Percentiles rank a stretch among this genome's conserved stretches.
Conservation (phyloP, 2,329 filamentous ascomycete genomes). For the Chrysoporthe austroafricana region DNA sequence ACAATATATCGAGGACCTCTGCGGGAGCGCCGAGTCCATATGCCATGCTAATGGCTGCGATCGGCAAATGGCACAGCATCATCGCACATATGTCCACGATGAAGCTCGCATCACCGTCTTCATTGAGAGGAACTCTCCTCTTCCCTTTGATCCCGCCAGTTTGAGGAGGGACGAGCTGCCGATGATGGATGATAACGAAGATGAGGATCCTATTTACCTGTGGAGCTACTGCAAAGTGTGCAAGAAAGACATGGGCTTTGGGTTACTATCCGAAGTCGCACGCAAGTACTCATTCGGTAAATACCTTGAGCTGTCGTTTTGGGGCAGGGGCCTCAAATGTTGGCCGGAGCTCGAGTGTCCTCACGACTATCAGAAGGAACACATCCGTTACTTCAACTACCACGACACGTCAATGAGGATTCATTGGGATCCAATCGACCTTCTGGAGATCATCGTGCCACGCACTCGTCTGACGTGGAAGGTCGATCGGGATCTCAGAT, state of each 20-base stretch:
- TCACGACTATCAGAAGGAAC: slow-evolving; percentile 90
- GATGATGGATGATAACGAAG: slow-evolving; percentile 47
- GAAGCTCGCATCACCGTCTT: slow-evolving; percentile 92
- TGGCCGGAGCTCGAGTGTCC: slow-evolving; percentile 73
- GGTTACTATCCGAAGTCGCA: slow-evolving; percentile 88
- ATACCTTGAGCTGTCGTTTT: slow-evolving; percentile 96
- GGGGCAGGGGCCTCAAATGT: slow-evolving; percentile 81
- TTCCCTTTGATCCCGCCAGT: slow-evolving; percentile 59
- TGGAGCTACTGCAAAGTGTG: slow-evolving; percentile 97
- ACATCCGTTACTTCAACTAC: slow-evolving; percentile 90
- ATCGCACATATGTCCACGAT: slow-evolving; percentile 95
- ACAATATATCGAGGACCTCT: slow-evolving; percentile 92
- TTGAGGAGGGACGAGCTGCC: slow-evolving; percentile 48
- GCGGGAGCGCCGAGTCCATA: slow-evolving; percentile 72
- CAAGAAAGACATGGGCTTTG: slow-evolving; percentile 84
- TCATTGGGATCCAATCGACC: slow-evolving; percentile 89
- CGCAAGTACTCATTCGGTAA: slow-evolving; percentile 99
- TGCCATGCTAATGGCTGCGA: slow-evolving; percentile 87
- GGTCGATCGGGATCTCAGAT: slow-evolving; percentile 86
- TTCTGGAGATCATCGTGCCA: slow-evolving; percentile 93
- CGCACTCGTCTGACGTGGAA: slow-evolving; percentile 94
- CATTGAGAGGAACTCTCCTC: slow-evolving; percentile 65
- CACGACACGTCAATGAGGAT: slow-evolving; percentile 84
- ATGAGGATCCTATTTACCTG: slow-evolving; percentile 77
- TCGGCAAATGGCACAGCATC: slow-evolving; percentile 86